Base-by-base conservation (phyloP, 2,329 filamentous ascomycete genomes). In the Fonsecaea multimorphosa region DNA sequence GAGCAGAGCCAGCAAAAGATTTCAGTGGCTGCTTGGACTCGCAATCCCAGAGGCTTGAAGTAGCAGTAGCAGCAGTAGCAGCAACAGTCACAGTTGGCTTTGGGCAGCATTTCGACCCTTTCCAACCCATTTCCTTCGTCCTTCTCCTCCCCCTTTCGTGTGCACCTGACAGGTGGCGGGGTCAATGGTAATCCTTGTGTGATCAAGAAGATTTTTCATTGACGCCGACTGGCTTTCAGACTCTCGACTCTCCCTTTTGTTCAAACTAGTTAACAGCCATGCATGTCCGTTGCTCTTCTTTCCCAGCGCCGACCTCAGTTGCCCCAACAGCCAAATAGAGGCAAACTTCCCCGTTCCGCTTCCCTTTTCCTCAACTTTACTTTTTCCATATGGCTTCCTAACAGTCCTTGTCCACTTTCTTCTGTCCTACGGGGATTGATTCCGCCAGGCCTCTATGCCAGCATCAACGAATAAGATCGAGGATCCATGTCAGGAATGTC, bases 401-500 rank as follows among this genome's bases (percentile, higher is more conserved):
- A 36, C 12, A 27, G 16, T 56, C 49, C 38, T 44, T 22, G 49
- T 53, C 51, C 40, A 14, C 58, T 36, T 31, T 53, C 49, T 40
- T 40, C 40, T 52, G 65, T 67, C 65, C 58, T 63, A 59, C 65
- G 51, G 46, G 38, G 27, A 3, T 34, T 31, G 27, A 36, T 29
- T 61, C 34, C 36, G 36, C 56, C 56, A 46, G 64, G 34, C 58
- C 65, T 69, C 62, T 58, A 72, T 72, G 71, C 68, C 68, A 29
- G 38, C 57, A 22, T 60, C 31, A 60, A 38, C 58, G 56, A 64
- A 69, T 58, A 72, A 71, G 44, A 61, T 71, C 52, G 71, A 72
- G 29, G 71, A 71, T 54, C 71, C 71, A 58, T 72, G 71, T 63
- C 64, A 71, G 61, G 71, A 69, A 66, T 72, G 71, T 63, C 67